Base-by-base conservation (phyloP, 768 basidiomycete species). In the Fistulinella prunicolor region DNA sequence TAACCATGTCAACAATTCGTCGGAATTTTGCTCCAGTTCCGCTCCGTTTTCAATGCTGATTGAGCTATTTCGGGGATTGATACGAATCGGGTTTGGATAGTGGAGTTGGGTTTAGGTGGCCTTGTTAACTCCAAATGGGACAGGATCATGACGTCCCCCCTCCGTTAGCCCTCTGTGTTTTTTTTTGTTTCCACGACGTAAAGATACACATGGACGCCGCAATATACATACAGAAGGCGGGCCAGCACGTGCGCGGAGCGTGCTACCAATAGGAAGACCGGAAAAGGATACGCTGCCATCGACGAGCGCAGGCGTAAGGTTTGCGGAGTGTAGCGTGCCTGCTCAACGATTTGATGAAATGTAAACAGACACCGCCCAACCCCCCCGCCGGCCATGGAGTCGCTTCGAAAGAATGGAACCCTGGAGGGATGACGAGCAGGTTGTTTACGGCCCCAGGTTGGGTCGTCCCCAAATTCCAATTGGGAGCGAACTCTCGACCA, bases 21-120 rank as follows among this genome's bases (percentile, higher is more conserved):
- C 58, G 58, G 57, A 51, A 51, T 61, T 57, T 57, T 43, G n/a
- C 10, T 38, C 19, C 32, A 57, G 48, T 41, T 42, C 60, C 55
- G 56, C 24, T n/a, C 21, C 6, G 45, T 46, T 58, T 50, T 56
- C 49, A 58, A 49, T 36, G 42, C 26, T 47, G 60, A 60, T 38
- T 49, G 54, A 41, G 42, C 51, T 38, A 58, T 48, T 44, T 62
- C 60, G 62, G 60, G 61, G 58, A 61, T 60, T 43, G 57, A 38
- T 45, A 19, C 38, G 36, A 46, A 62, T 61, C 57, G 49, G 20
- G 61, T 56, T 61, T 63, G 41, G 49, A 30, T 60, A 54, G 50
- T 53, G 45, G 45, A 38, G 38, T 35, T 48, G 53, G 56, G 45
- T 46, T 56, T 38, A 49, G 34, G 49, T 44, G 24, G 19, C 47